Evolutionary conservation across 73 alveolate genomes (phyloP).

Genomic region (Paramecium sonneborni): DNA sequence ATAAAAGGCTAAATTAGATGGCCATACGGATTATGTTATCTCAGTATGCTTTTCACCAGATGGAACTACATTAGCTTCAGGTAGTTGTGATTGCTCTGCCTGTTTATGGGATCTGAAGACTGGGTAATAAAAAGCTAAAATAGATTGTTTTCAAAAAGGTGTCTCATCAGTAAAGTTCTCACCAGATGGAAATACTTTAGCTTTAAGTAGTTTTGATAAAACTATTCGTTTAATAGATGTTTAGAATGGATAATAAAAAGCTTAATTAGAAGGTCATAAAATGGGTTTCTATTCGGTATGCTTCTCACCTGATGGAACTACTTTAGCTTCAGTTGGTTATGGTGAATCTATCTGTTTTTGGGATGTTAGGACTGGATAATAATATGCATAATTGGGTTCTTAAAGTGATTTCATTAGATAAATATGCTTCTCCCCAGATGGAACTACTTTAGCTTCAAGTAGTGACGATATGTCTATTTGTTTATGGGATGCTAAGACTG

Average conservation of each 20-base stretch:
- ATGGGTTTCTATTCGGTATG: not conserved
- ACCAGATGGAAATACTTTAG: not conserved
- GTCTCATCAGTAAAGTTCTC: not conserved
- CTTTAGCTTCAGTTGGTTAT: not conserved
- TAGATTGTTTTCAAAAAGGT: not conserved
- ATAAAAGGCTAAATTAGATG: not conserved
- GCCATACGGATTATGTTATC: not conserved
- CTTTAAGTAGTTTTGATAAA: conserved; percentile 15
- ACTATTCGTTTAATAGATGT: conserved; percentile 45
- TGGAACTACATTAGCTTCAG: not conserved
- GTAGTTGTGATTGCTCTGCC: not conserved
- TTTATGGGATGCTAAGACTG: too few relatives aligned
- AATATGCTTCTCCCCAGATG: not conserved
- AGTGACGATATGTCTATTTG: not conserved
- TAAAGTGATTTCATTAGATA: not conserved
- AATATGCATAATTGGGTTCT: not conserved
- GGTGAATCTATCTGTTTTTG: not conserved
- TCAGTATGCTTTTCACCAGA: not conserved
- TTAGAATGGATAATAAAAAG: not conserved
- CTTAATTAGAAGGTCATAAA: not conserved
- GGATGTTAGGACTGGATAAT: not conserved
- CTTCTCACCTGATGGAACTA: not conserved
- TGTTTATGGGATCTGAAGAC: not conserved
- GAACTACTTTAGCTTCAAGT: not conserved
- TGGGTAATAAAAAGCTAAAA: not conserved